Evolutionary conservation across 2,329 filamentous ascomycete genomes (phyloP), one percentile per base, ranked within the genome.

Genomic region (Elsinoe fawcettii): DNA sequence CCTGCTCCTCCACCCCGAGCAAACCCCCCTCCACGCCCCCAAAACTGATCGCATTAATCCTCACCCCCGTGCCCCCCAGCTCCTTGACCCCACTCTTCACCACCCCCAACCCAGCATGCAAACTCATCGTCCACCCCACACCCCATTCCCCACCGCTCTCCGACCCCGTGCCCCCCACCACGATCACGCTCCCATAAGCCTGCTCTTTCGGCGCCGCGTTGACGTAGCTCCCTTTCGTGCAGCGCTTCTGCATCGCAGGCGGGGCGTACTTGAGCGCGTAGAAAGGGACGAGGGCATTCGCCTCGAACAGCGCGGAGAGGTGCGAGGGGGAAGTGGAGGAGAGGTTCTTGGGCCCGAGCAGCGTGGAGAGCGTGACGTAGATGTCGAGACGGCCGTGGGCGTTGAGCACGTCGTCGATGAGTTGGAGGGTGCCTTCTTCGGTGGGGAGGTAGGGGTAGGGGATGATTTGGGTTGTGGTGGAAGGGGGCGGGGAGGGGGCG

Each of bases 221-320:
- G 0, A 79, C 74, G 63, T 85, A 85, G 43, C 66, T 74, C 6
- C 77, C 75, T 60, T 79, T 78, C 0, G 76, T 73, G 0, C 78
- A 78, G 5, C 77, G 76, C 66, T 85, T 85, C 16, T 71, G 75
- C 82, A 85, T 85, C 1, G 83, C 82, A 2, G 80, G 77, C 0
- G 82, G 81, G 0, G 80, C 81, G 63, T 84, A 84, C 66, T 85
- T 85, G 60, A 85, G 73, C 1, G 81, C 82, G 63, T 83, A 84
- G 72, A 85, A 85, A 1, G 82, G 81, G 5, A 80, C 80, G 69
- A 84, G 76, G 37, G 75, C 75, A 64, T 84, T 83, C 2, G 80
- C 78, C 64, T 84, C 80, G 66, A 84, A 83, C 60, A 78, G 79
- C 47, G 75, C 77, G 64, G 77, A 75, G 12, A 85, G 70, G 63